These are phyloP conservation scores for Paraconiothyrium sp. DNA, from an alignment of 2,329 filamentous ascomycete genomes.

Conservation along the genomic window DNA sequence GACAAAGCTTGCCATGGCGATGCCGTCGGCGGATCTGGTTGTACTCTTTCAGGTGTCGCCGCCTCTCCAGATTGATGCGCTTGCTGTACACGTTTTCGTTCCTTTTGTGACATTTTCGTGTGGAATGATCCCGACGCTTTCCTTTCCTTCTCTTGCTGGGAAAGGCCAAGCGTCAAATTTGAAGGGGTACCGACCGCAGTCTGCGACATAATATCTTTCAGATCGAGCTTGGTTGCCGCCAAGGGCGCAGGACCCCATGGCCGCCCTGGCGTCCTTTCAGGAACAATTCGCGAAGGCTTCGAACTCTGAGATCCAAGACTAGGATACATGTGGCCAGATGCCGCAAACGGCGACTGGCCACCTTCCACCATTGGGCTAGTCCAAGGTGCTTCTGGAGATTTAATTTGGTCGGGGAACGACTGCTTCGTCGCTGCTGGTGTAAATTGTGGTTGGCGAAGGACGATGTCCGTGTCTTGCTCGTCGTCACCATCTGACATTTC, in stretches of 20 bases:
- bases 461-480: conserved; percentile 22
- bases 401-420: conserved; percentile 24
- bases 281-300: conserved; percentile 29
- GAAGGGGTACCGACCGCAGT: conserved; percentile 61
- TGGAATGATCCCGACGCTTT: conserved; percentile 49
- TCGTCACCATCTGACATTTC: conserved; percentile 86
- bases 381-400: conserved; percentile 39
- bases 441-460: conserved; percentile 39
- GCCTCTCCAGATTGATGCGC: conserved; percentile 46
- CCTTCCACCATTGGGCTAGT: conserved; percentile 26
- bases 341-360: conserved; percentile 26
- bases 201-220: conserved; percentile 80
- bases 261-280: conserved; percentile 43
- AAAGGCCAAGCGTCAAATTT: conserved; percentile 62
- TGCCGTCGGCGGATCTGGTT: conserved; percentile 40
- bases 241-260: conserved; percentile 66
- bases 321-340: conserved; percentile 19
- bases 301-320: conserved; percentile 37
- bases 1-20: conserved; percentile 47
- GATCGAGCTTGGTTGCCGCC: conserved; percentile 71
- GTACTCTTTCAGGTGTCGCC: conserved; percentile 33
- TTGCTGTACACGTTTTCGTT: conserved; percentile 73
- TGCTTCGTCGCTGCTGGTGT: conserved; percentile 20
- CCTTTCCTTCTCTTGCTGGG: conserved; percentile 53
- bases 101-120: conserved; percentile 85